Evolutionary conservation across 495 filamentous ascomycete species (phyloP), one percentile per base, ranked within the genome.

Genomic region (Aspergillus affinis): DNA sequence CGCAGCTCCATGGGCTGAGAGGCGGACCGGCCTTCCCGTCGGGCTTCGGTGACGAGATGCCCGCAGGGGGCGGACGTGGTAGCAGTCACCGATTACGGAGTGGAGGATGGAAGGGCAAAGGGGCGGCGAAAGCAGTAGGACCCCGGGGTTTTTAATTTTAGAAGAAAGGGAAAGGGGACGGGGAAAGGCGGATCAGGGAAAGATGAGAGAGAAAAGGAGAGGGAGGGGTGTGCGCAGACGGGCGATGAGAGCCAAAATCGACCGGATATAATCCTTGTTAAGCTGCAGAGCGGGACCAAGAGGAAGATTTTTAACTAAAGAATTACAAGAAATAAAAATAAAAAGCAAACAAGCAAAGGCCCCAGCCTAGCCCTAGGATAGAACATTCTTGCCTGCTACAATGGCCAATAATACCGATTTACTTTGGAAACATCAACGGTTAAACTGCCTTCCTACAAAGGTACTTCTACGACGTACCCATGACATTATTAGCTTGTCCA

Each of bases 11-110:
- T 13, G 66, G 60, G 19, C 61, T 65, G 64, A 62, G 60, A 50
- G 58, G 56, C 50, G 66, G 67, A 17, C 21, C 61, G 27, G 60
- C 72, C 47, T 77, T 75, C 62, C 62, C 64, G 53, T 48, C 65
- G 32, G 68, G 67, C 19, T 69, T 74, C 59, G 70, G 69, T 17
- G 78, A 79, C 20, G 76, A 78, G 13, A 55, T 54, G 19, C 63
- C 65, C 55, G 64, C 66, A 48, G 51, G 61, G 46, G 54, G 64
- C 51, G 48, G 66, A 59, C 67, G 61, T 52, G 54, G 59, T 64
- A 52, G 60, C 51, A 55, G 56, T 52, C 60, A 57, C 59, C 71
- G 65, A 61, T 54, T 64, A 57, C 62, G 65, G 61, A 64, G 62
- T 41, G 63, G 8, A 13, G 36, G 64, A 23, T 65, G 59, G 58